Evolutionary conservation across 1,139 yeast genomes (phyloP).

Genomic region (Blastobotrys persicus): DNA sequence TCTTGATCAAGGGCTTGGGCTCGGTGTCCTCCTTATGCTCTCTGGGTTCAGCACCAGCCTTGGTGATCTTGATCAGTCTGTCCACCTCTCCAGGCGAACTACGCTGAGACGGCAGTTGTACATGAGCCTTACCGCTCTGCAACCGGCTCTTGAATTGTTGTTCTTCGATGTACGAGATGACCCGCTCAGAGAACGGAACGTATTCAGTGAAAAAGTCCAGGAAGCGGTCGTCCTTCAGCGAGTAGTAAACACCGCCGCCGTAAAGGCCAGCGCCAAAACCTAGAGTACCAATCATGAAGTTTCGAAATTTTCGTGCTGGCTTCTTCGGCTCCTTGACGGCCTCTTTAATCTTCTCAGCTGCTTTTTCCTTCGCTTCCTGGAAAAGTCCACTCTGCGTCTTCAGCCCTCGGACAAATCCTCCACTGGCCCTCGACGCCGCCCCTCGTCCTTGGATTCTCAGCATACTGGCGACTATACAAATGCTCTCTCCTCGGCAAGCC

Average conservation of each 20-base stretch:
- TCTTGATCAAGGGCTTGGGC: constrained; percentile 8
- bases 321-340: constrained; percentile 14
- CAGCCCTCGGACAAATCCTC: constrained; percentile 6
- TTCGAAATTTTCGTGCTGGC: constrained; percentile 35
- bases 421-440: neutral
- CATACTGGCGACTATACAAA: neutral
- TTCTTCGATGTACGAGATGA: constrained; percentile 51
- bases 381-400: constrained; percentile 2
- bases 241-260: constrained; percentile 41
- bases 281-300: constrained; percentile 31
- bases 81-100: constrained; percentile 35
- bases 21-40: constrained; percentile 10
- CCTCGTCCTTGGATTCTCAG: constrained; percentile 7
- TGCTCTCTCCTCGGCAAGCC: neutral
- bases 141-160: constrained; percentile 37
- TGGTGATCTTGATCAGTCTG: constrained; percentile 44
- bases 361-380: neutral
- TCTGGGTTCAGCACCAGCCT: constrained; percentile 39
- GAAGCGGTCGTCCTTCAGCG: constrained; percentile 40
- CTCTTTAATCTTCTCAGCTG: neutral
- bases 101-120: neutral
- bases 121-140: constrained; percentile 7
- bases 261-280: constrained; percentile 31
- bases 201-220: constrained; percentile 52
- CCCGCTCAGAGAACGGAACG: constrained; percentile 58